Percentiles rank a stretch among this genome's conserved stretches.
These are phyloP conservation scores for Paspalum notatum DNA, from an alignment of 176 grass and related monocot genomes.

Conservation along the genomic window DNA sequence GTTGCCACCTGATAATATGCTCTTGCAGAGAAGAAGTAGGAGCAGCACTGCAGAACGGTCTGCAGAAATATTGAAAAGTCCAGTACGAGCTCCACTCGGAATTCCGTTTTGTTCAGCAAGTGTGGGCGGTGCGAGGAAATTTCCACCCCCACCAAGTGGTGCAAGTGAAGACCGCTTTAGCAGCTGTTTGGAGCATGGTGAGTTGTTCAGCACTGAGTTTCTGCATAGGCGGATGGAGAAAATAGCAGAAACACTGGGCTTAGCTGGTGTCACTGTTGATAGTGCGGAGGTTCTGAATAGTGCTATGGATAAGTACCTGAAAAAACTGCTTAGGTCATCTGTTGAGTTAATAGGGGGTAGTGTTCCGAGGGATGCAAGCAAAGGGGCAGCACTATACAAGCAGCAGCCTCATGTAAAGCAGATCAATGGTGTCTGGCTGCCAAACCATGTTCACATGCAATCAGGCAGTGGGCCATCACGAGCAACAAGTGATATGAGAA, in stretches of 20 bases:
- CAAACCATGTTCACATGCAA: conserved; percentile 53
- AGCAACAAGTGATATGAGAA: conserved; percentile 46
- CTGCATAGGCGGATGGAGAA: conserved; percentile 69
- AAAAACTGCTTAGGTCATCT: conserved; percentile 74
- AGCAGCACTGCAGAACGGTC: conserved; percentile 33
- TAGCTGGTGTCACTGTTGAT: conserved; percentile 69
- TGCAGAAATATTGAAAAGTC: conserved; percentile 42
- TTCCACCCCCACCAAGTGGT: conserved; percentile 10
- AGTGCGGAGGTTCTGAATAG: conserved; percentile 80
- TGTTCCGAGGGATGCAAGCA: conserved; percentile 49
- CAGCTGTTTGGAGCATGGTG: conserved; percentile 55
- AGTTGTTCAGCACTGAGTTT: conserved; percentile 53
- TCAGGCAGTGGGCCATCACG: conserved; percentile 47
- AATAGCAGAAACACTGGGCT: conserved; percentile 67
- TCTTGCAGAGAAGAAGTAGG: conserved; percentile 38
- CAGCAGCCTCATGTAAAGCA: conserved; percentile 51
- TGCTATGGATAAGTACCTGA: conserved; percentile 80
- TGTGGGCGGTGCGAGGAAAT: conserved; percentile 58
- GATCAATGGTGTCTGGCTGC: conserved; percentile 68
- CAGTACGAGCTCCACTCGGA: conserved; percentile 65
- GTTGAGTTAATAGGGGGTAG: conserved; percentile 63
- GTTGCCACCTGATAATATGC: conserved; percentile 33
- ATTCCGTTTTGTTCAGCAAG: conserved; percentile 74
- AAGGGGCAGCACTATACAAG: conserved; percentile 42
- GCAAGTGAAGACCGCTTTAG: conserved; percentile 41